Percentiles rank a stretch among this genome's conserved stretches.
Conservation (phyloP, 2,329 filamentous ascomycete genomes). For the Botrytis paeoniae region DNA sequence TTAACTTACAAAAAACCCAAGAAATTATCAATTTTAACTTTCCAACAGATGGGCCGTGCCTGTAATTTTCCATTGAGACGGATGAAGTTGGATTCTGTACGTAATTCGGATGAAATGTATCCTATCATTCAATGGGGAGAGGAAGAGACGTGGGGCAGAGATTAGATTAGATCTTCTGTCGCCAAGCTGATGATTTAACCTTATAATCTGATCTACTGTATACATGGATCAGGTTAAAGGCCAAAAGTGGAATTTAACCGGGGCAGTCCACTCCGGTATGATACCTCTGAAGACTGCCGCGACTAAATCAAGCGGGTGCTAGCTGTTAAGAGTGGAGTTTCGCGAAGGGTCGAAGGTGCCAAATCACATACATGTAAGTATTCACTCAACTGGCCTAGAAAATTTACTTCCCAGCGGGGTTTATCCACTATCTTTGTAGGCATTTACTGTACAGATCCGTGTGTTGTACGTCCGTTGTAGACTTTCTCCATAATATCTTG, state of each 20-base stretch:
- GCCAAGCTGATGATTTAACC: not conserved
- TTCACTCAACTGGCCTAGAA: not conserved
- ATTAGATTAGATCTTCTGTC: not conserved
- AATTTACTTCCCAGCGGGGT: not conserved
- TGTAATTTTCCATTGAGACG: not conserved
- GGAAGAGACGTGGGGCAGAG: not conserved
- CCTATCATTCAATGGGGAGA: not conserved
- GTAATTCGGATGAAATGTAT: not conserved
- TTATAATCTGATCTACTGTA: not conserved
- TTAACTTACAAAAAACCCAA: not conserved
- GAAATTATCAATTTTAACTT: not conserved
- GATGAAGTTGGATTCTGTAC: not conserved
- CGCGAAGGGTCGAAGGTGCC: not conserved
- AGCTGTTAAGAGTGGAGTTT: not conserved
- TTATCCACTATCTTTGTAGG: not conserved
- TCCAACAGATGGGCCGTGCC: not conserved
- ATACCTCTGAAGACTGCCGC: not conserved
- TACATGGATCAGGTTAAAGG: not conserved
- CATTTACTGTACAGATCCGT: not conserved
- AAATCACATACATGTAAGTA: not conserved
- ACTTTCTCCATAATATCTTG: not conserved
- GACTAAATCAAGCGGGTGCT: not conserved
- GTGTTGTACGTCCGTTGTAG: not conserved
- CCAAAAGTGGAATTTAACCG: not conserved
- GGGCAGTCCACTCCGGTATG: not conserved